These are phyloP conservation scores for Santalum album DNA, from an alignment of 164 flowering plant genomes.

Conservation along the genomic window DNA sequence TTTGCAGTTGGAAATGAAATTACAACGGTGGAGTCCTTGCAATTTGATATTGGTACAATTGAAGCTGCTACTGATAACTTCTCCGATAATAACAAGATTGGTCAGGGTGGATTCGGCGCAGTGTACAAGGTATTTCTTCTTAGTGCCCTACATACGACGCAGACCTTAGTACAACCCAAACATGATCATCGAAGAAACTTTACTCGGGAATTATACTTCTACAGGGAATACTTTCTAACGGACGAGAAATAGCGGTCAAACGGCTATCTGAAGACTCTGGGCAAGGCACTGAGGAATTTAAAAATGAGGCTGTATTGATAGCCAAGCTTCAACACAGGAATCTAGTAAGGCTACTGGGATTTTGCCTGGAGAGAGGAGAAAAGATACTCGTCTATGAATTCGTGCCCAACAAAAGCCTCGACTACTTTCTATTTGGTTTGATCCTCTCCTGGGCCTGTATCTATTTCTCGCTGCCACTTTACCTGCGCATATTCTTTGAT, in stretches of 20 bases:
- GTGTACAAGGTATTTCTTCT: conserved; percentile 9
- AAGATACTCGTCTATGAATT: conserved; percentile 36
- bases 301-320: conserved; percentile 25
- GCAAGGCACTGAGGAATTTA: conserved; percentile 31
- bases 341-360: conserved; percentile 33
- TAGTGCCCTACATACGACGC: no score
- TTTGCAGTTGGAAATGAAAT: neutral
- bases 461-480: neutral
- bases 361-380: conserved; percentile 26
- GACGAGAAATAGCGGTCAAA: conserved; percentile 35
- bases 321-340: conserved; percentile 42
- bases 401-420: conserved; percentile 30
- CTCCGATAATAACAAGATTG: conserved; percentile 13
- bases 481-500: neutral
- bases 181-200: neutral
- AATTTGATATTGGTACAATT: conserved; percentile 11
- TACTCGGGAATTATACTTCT: no score
- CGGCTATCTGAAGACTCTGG: conserved; percentile 25
- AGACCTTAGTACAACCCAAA: neutral
- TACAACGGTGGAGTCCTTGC: conserved; percentile 4
- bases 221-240: conserved; percentile 27
- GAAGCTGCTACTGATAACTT: conserved; percentile 13
- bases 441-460: no score
- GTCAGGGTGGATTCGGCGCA: conserved; percentile 15
- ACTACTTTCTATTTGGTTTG: conserved; percentile 22